These are phyloP conservation scores for Coriolopsis trogii DNA, from an alignment of 1,284 basidiomycete genomes.

Conservation along the genomic window DNA sequence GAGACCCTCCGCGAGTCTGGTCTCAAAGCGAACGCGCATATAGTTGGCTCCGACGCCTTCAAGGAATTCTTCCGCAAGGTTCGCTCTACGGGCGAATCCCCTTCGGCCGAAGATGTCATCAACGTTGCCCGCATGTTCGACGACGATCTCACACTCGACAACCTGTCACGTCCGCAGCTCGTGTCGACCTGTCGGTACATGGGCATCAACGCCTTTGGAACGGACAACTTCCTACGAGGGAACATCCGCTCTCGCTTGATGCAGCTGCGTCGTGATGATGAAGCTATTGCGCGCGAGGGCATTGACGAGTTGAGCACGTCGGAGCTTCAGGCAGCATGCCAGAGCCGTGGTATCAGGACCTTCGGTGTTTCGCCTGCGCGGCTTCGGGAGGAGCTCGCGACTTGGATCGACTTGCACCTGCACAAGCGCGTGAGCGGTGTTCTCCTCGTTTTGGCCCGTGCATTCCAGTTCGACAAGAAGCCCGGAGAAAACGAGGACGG, in stretches of 20 bases:
- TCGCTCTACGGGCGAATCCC: conserved; percentile 92
- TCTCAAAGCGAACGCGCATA: conserved; percentile 88
- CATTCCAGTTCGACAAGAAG: conserved; percentile 91
- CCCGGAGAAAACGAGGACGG: conserved; percentile 77
- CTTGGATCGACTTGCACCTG: conserved; percentile 95
- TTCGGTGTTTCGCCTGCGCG: conserved; percentile 82
- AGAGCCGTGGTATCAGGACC: conserved; percentile 93
- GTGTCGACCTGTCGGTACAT: conserved; percentile 98
- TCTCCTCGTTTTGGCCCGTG: conserved; percentile 88
- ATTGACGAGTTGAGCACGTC: conserved; percentile 88
- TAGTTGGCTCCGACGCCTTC: conserved; percentile 94
- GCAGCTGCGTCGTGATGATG: conserved; percentile 90
- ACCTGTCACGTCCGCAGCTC: conserved; percentile 94
- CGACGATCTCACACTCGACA: conserved; percentile 97
- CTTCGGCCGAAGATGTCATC: conserved; percentile 87
- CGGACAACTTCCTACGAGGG: conserved; percentile 97
- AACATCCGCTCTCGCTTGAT: conserved; percentile 87
- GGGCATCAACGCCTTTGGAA: conserved; percentile 98
- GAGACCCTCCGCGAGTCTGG: conserved; percentile 96
- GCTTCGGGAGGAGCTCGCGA: conserved; percentile 86
- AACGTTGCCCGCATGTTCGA: conserved; percentile 97
- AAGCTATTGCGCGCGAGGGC: conserved; percentile 89
- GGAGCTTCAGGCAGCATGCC: conserved; percentile 92
- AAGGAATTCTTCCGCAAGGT: conserved; percentile 99
- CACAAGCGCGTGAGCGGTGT: conserved; percentile 91